Percentiles rank a stretch among this genome's conserved stretches.
phyloP scores from a whole-genome alignment of 176 grass and related monocot species.

The Paspalum notatum region DNA sequence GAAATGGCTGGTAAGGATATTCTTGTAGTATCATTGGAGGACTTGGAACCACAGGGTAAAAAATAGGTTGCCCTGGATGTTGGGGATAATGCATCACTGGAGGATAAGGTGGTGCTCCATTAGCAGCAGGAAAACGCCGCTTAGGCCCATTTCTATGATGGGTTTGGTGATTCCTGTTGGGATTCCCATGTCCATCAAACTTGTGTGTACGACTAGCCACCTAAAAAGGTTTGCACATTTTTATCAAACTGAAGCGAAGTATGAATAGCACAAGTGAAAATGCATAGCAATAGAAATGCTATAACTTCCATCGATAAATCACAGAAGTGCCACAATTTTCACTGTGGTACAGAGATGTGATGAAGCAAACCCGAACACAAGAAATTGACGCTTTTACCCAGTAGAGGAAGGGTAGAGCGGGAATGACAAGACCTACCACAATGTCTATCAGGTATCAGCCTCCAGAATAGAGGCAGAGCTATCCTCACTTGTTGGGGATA shows the following conservation, averaged over 20 bases:
- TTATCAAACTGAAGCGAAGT: constrained; percentile 4
- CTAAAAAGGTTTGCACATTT: constrained; percentile 35
- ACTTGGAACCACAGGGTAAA: constrained; percentile 65
- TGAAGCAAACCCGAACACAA: constrained; percentile 7
- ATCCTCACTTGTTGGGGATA: too few species aligned
- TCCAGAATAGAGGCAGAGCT: too few species aligned
- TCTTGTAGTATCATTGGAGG: constrained; percentile 63
- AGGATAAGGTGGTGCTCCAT: constrained; percentile 66
- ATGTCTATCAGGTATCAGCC: not conserved
- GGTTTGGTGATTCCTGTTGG: constrained; percentile 53
- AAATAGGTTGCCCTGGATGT: constrained; percentile 64
- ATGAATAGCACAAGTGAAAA: constrained; percentile 14
- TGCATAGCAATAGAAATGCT: constrained; percentile 1
- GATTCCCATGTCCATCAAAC: constrained; percentile 66
- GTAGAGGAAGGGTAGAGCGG: not conserved
- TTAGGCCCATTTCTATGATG: constrained; percentile 74
- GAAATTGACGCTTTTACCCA: not conserved
- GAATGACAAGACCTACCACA: not conserved
- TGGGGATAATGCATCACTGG: constrained; percentile 57
- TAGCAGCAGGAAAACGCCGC: constrained; percentile 46
- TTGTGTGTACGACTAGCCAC: constrained; percentile 46
- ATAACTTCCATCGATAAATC: not conserved
- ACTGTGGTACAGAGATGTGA: constrained; percentile 8
- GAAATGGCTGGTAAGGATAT: constrained; percentile 59
- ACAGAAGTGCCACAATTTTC: not conserved